Percentiles rank a stretch among this genome's conserved stretches.
Evolutionary conservation across 176 grass and related monocot genomes (phyloP).

Genomic region (Zea luxurians): DNA sequence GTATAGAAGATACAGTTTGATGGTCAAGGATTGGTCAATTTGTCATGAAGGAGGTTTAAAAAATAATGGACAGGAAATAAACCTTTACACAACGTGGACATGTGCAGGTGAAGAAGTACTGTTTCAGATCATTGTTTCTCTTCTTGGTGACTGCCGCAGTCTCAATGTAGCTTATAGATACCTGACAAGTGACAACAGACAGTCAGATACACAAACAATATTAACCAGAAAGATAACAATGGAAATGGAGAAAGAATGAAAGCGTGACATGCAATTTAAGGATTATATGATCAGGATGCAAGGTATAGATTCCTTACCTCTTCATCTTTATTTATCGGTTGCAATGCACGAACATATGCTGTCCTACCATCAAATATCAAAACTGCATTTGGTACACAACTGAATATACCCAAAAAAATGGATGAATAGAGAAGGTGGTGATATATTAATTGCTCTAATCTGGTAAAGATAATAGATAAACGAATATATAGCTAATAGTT

Average conservation of each 20-base stretch:
- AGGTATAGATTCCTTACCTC: conserved; percentile 55
- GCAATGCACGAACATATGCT: conserved; percentile 71
- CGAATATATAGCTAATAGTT: conserved; percentile 27
- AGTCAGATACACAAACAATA: conserved; percentile 15
- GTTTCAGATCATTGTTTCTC: conserved; percentile 72
- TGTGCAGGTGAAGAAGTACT: conserved; percentile 85
- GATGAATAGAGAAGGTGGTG: conserved; percentile 15
- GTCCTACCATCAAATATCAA: conserved; percentile 82
- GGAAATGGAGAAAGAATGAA: conserved; percentile 20
- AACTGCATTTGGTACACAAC: conserved; percentile 96
- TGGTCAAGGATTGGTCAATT: conserved; percentile 3
- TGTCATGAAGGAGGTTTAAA: conserved; percentile 1
- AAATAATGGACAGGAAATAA: conserved; percentile 27
- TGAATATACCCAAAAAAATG: conserved; percentile 44
- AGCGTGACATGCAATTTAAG: conserved; percentile 25
- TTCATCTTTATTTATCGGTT: conserved; percentile 66
- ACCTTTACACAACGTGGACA: conserved; percentile 80
- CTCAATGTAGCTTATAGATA: conserved; percentile 96
- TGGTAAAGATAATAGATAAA: conserved; percentile 28
- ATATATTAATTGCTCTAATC: conserved; percentile 35
- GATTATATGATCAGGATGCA: conserved; percentile 21
- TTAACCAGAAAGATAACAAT: conserved; percentile 24
- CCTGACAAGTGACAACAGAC: conserved; percentile 42
- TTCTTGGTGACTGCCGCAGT: conserved; percentile 74
- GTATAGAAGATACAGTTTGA: neutral